Conservation (phyloP, 2,329 filamentous ascomycete genomes). For the Colletotrichum sp. region DNA sequence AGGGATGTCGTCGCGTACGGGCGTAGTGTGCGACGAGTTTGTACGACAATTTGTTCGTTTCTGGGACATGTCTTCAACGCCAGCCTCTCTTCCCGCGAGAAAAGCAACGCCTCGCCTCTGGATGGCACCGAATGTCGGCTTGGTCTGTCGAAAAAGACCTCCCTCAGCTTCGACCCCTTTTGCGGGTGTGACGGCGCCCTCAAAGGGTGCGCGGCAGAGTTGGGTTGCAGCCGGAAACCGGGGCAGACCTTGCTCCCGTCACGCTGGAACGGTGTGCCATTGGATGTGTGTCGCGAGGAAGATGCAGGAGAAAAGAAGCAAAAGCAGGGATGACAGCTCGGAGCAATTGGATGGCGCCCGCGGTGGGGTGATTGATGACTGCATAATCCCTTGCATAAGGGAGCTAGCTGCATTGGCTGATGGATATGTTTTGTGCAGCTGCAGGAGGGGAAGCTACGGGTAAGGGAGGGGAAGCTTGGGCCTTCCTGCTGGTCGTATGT, state of each 20-base stretch:
- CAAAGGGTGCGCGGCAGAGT: background rate
- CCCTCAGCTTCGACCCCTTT: background rate
- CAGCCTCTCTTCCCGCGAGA: background rate
- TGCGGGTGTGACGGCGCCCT: background rate
- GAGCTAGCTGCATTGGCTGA: background rate
- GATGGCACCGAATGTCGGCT: background rate
- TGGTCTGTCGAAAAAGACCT: background rate
- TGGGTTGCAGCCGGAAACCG: constrained; percentile 6
- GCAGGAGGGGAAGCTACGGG: background rate
- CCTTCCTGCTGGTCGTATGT: background rate
- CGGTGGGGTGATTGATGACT: background rate
- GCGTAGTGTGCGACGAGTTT: background rate
- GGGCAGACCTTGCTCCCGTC: constrained; percentile 2
- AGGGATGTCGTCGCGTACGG: background rate
- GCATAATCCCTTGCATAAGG: constrained; percentile 1
- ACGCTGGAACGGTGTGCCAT: background rate
- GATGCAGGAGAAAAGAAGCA: background rate
- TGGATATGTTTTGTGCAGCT: background rate
- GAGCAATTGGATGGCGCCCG: constrained; percentile 4
- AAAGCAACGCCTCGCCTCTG: background rate
- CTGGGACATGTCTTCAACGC: background rate
- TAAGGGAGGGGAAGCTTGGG: background rate
- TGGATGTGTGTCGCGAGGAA: background rate
- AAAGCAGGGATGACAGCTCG: constrained; percentile 2
- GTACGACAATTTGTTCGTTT: background rate